Percentiles rank a stretch among this genome's conserved stretches.
These are phyloP conservation scores for Rhodotorula sp. DNA, from an alignment of 1,284 basidiomycete genomes.

Conservation along the genomic window DNA sequence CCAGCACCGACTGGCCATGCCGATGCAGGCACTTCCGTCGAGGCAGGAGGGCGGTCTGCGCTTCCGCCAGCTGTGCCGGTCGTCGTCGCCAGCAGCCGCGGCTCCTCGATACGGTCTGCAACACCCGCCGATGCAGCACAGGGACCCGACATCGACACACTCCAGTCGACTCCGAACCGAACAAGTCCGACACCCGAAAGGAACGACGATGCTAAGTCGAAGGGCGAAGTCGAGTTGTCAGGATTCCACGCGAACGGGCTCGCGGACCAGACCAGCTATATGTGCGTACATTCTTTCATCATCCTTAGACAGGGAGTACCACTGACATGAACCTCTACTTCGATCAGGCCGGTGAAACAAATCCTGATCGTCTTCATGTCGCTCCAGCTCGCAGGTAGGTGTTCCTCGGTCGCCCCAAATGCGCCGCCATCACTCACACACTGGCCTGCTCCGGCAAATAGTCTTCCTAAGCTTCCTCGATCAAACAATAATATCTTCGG, in stretches of 20 bases:
- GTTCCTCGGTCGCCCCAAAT: not conserved
- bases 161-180: not conserved
- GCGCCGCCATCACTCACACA: too few relatives aligned
- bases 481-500: conserved; percentile 58
- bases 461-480: conserved; percentile 59
- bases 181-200: too few relatives aligned
- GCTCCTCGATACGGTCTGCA: too few relatives aligned
- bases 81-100: too few relatives aligned
- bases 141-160: not conserved
- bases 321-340: not conserved
- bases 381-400: conserved; percentile 44
- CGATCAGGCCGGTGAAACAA: conserved; percentile 1
- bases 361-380: conserved; percentile 31
- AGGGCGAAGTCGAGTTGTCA: not conserved
- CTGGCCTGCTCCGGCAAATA: not conserved
- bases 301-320: not conserved
- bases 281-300: conserved; percentile 4
- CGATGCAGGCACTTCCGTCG: too few relatives aligned
- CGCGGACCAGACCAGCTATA: conserved; percentile 56
- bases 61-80: too few relatives aligned
- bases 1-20: too few relatives aligned
- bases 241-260: conserved; percentile 46
- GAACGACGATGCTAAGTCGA: not conserved
- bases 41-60: too few relatives aligned
- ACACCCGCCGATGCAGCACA: too few relatives aligned